Evolutionary conservation across 345 rosid species (phyloP), one percentile per base, ranked within the genome.

Genomic region (Cardamine resedifolia): DNA sequence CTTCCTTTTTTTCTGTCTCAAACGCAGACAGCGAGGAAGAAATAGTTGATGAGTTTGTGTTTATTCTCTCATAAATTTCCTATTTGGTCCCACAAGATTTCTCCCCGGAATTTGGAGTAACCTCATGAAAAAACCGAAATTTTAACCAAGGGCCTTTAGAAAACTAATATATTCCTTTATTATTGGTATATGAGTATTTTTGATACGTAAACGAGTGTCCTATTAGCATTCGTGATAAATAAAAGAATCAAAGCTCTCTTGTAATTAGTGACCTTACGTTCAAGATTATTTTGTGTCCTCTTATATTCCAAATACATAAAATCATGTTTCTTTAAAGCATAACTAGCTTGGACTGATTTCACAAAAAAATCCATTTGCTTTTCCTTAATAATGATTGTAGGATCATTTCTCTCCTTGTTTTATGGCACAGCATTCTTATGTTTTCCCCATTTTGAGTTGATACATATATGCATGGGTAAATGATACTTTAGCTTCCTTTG

Each of bases 381-480:
- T 55, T 69, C 27, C 6, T 36, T 28, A 43, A 23, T 44, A 74
- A 67, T 67, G 70, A 75, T 68, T 75, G 58, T 45, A 45, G 36
- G 59, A 70, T 70, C 59, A 76, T 69, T 33, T 51, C 27, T 76
- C 60, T 63, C 51, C 26, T 63, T 26, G 63, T 75, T 68, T 64
- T 63, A 14, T 76, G 71, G 38, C 34, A 63, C 52, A 62, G 15
- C 24, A 41, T 33, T 43, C 38, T 39, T 51, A 11, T 53, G 36
- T 34, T 53, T 62, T 16, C 28, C 52, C 55, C 59, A 36, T 47
- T 56, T 55, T 63, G 55, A 45, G 24, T 21, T 63, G 31, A 55
- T 68, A 56, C 58, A 76, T 19, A 34, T 15, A 76, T 63, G 71
- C 76, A 70, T 70, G 67, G 62, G 28, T 77, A 39, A 64, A 65